Conservation (phyloP, 352 stramenopile genomes). For the Pythium graminicola region DNA sequence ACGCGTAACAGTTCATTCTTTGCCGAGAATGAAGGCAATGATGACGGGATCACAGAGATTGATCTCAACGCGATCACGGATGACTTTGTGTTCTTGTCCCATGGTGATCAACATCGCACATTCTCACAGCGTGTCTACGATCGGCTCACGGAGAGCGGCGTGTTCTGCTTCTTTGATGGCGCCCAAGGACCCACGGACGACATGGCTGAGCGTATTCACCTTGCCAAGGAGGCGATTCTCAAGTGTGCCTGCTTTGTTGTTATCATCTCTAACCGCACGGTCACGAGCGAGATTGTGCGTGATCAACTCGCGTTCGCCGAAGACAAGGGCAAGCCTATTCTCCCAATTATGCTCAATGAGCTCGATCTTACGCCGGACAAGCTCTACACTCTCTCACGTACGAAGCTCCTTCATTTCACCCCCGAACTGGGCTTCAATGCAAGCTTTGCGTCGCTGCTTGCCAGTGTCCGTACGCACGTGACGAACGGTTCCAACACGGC, state of each 20-base stretch:
- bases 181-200: slow-evolving; percentile 32
- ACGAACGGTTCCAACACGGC: neutral
- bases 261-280: slow-evolving; percentile 57
- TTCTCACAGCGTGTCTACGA: slow-evolving; percentile 62
- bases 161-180: slow-evolving; percentile 53
- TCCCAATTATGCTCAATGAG: slow-evolving; percentile 73
- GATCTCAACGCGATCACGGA: slow-evolving; percentile 27
- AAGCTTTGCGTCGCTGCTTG: slow-evolving; percentile 53
- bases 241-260: slow-evolving; percentile 71
- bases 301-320: slow-evolving; percentile 78
- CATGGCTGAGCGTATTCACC: slow-evolving; percentile 57
- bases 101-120: slow-evolving; percentile 58
- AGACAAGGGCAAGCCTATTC: slow-evolving; percentile 63
- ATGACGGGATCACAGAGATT: slow-evolving; percentile 22
- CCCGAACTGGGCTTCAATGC: slow-evolving; percentile 73
- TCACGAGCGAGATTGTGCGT: slow-evolving; percentile 64
- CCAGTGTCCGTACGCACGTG: slow-evolving; percentile 41
- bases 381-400: slow-evolving; percentile 67
- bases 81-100: slow-evolving; percentile 62
- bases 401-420: slow-evolving; percentile 71
- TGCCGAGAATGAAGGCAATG: slow-evolving; percentile 4
- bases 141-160: slow-evolving; percentile 40
- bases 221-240: slow-evolving; percentile 71
- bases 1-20: slow-evolving; percentile 11
- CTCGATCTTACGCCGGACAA: slow-evolving; percentile 68